These are phyloP conservation scores for Lasiosphaeria ovina DNA, from an alignment of 495 filamentous ascomycete species.

Conservation along the genomic window DNA sequence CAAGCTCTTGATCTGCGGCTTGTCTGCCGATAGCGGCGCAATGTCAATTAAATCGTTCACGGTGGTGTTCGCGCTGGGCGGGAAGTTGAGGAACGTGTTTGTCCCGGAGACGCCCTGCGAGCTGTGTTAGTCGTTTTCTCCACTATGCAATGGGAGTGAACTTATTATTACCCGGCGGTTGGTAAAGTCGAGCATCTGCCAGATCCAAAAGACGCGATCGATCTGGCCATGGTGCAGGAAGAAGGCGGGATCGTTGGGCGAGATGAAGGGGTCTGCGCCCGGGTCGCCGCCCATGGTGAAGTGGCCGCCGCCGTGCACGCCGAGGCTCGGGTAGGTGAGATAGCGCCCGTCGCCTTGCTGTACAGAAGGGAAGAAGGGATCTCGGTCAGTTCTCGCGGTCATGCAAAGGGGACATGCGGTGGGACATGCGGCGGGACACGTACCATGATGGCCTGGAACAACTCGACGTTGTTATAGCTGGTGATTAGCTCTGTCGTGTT, in stretches of 20 bases:
- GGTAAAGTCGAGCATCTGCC: conserved; percentile 59
- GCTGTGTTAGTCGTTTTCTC: not conserved
- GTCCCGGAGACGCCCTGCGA: conserved; percentile 40
- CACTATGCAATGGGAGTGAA: not conserved
- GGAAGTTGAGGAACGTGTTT: conserved; percentile 32
- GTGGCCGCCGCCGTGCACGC: conserved; percentile 64
- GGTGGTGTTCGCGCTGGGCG: conserved; percentile 37
- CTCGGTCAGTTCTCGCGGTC: too few relatives aligned
- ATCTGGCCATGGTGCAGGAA: conserved; percentile 67
- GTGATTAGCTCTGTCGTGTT: conserved; percentile 46
- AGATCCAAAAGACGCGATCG: conserved; percentile 67
- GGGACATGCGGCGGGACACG: conserved; percentile 7
- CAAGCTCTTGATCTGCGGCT: conserved; percentile 26
- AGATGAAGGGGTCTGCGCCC: conserved; percentile 54
- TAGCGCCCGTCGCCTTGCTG: conserved; percentile 48
- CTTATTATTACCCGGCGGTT: conserved; percentile 33
- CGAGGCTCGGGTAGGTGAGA: conserved; percentile 36
- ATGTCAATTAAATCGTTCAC: conserved; percentile 30
- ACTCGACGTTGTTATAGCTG: conserved; percentile 41
- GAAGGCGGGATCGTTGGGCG: conserved; percentile 65
- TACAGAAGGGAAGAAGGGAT: not conserved
- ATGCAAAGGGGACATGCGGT: too few relatives aligned
- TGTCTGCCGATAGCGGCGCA: conserved; percentile 9
- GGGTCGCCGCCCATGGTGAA: conserved; percentile 39
- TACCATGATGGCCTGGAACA: conserved; percentile 48